Evolutionary conservation across 257 asterid genomes (phyloP), one percentile per base, ranked within the genome.

Genomic region (Nicotiana otophora): DNA sequence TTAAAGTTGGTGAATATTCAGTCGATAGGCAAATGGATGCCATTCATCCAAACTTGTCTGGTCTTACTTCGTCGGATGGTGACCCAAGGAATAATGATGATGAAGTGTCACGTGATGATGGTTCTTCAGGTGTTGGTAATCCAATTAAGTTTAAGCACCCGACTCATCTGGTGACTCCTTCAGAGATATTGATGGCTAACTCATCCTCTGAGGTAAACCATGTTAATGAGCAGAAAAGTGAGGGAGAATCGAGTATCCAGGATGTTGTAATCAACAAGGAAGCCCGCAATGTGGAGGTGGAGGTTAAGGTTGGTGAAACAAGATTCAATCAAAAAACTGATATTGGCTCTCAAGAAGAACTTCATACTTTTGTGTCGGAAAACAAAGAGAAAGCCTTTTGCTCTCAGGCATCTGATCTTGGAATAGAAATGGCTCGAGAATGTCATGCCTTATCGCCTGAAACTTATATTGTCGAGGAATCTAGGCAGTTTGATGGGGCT

Each of bases 121-220:
- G 83, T 57, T 85, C 97, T 62, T 61, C 88, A 28, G 87, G 91
- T 79, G 87, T 88, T 58, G 89, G 82, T 77, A 88, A 89, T 84
- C 90, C 88, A 10, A 69, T 90, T 57, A 92, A 94, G 88, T 94
- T 92, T 88, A 94, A 92, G 88, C 98, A 91, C 87, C 98, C 99
- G 46, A 96, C 99, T 74, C 99, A 96, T 90, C 88, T 96, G 85
- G 97, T 96, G 55, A 96, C 98, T 82, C 98, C 99, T 88, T 87
- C 97, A 36, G 98, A 96, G 89, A 91, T 94, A 87, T 86, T 96
- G 89, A 93, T 90, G 98, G 95, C 63, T 26, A 74, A 92, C 82
- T 87, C 98, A 57, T 84, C 98, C 63, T 86, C 98, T 26, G 98
- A 96, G 77, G 86, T 86, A 82, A 91, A 62, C 87, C 90, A 88